Evolutionary conservation across 805 yeast species (phyloP).

Genomic region (Babjeviella inositovora): DNA sequence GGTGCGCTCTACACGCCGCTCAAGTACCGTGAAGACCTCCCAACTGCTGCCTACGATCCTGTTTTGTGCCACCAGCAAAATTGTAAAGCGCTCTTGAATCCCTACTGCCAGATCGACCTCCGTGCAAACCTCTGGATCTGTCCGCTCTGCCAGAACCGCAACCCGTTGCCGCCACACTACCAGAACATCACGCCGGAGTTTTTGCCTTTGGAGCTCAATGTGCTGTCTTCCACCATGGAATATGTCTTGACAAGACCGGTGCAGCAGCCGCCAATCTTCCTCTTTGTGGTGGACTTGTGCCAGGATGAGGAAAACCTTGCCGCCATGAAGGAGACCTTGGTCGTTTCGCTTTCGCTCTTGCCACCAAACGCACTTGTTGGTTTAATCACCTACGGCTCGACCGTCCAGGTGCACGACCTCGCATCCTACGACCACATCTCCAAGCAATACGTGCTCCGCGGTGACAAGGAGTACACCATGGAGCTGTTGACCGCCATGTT

Average conservation of each 20-base stretch:
- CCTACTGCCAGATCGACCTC: slow-evolving; percentile 69
- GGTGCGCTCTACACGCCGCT: slow-evolving; percentile 94
- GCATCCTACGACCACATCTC: slow-evolving; percentile 45
- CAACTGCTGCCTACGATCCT: slow-evolving; percentile 77
- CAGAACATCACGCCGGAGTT: slow-evolving; percentile 59
- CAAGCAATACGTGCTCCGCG: slow-evolving; percentile 74
- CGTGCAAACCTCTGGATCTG: slow-evolving; percentile 73
- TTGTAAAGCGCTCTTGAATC: slow-evolving; percentile 80
- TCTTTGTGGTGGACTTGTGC: slow-evolving; percentile 78
- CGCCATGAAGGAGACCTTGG: slow-evolving; percentile 68
- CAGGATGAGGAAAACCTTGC: slow-evolving; percentile 79
- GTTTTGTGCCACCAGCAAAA: slow-evolving; percentile 56
- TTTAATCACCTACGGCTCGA: slow-evolving; percentile 76
- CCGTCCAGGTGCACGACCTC: slow-evolving; percentile 80
- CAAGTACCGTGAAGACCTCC: slow-evolving; percentile 58
- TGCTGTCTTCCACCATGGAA: slow-evolving; percentile 64
- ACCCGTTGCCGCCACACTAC: slow-evolving; percentile 72
- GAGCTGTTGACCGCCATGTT: slow-evolving; percentile 46
- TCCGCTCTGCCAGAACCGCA: slow-evolving; percentile 66
- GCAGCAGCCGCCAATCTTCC: slow-evolving; percentile 70
- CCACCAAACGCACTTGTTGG: slow-evolving; percentile 89
- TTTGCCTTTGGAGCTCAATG: slow-evolving; percentile 68
- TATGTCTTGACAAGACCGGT: slow-evolving; percentile 72
- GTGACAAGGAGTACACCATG: slow-evolving; percentile 63
- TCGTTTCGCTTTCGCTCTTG: slow-evolving; percentile 57